Base-by-base conservation (phyloP, 2,329 filamentous ascomycete genomes). In the Canariomyces notabilis region DNA sequence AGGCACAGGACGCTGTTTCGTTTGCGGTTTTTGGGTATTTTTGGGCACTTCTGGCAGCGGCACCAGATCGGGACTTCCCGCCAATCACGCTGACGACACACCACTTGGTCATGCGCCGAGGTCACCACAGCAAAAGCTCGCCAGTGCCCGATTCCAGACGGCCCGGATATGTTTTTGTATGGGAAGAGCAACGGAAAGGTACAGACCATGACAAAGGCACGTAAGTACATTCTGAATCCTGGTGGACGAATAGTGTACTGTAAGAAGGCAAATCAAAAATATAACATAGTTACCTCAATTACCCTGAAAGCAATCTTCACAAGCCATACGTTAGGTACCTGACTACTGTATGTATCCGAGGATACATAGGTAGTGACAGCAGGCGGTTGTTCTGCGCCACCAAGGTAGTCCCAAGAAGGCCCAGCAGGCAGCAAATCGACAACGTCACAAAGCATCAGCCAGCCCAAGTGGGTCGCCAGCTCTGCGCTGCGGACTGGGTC, bases 401-500 rank as follows among this genome's bases (percentile, higher is more conserved):
- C 39, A 36, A 26, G 15, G 38, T 15, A 12, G 29, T 31, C 18
- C 26, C 21, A 20, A 26, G 32, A 43, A 44, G 42, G 26, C 39
- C 37, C 48, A 50, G 42, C 52, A 60, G 58, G 58, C 58, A 60
- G 56, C 58, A 57, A 54, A 55, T 58, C 51, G 56, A 59, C 56
- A 59, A 60, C 58, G 58, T 60, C 58, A 60, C 55, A 57, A 50
- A 51, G 47, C 44, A 39, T 46, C 43, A 45, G 44, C 46, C 41
- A 47, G 48, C 49, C 49, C 47, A 44, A 48, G 48, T 49, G 48
- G 51, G 44, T 44, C 50, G 31, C 35, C 18, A 38, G 35, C 42
- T 45, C 20, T 42, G 26, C 26, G 26, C 26, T 29, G 26, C n/a
- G n/a, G n/a, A 29, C 20, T 41, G 42, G 31, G 49, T 38, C 45